Evolutionary conservation across 108 stramenopile species (phyloP), one percentile per base, ranked within the genome.

Genomic region (Skeletonema grethae): DNA sequence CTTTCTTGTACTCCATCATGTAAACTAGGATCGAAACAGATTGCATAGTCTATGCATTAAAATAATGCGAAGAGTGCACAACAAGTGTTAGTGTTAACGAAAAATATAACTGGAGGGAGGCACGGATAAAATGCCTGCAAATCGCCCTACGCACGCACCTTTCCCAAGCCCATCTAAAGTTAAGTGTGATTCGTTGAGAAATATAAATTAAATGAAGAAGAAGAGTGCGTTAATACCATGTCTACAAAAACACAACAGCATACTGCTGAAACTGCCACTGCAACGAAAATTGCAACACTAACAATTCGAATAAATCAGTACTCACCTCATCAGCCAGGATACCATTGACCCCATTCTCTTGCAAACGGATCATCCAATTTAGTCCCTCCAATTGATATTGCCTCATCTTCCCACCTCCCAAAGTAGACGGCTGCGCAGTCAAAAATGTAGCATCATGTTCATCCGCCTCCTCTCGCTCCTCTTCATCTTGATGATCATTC

Each of bases 21-120:
- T 97, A 95, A 3, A 91, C 91, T 29, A 99, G 70, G 69, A 99
- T 97, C n/a, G 95, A 85, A 61, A 99, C 95, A 13, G 94, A 94
- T 88, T 99, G 98, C 24, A 99, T 80, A 5, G 99, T 99, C 85
- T 99, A 94, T 86, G 8, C 90, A 71, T 41, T 90, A 92, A 95
- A 94, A 94, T 95, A 22, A 7, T 24, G n/a, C 20, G 22, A 53
- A 22, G 4, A 4, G 20, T 53, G 50, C 18, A 53, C 22, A 24
- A 20, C 22, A 53, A 53, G 50, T 22, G 8, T 20, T 4, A 53
- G 50, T 22, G 22, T 22, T 7, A 53, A 53, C 18, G 7, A 10
- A 22, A 22, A 11, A 11, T 0, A 24, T 53, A 10, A 53, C 8
- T 15, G 6, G n/a, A 22, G 50, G 50, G 50, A n/a, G 50, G n/a